Evolutionary conservation across 306 rosid genomes (phyloP).

Genomic region (Malus sieversii): DNA sequence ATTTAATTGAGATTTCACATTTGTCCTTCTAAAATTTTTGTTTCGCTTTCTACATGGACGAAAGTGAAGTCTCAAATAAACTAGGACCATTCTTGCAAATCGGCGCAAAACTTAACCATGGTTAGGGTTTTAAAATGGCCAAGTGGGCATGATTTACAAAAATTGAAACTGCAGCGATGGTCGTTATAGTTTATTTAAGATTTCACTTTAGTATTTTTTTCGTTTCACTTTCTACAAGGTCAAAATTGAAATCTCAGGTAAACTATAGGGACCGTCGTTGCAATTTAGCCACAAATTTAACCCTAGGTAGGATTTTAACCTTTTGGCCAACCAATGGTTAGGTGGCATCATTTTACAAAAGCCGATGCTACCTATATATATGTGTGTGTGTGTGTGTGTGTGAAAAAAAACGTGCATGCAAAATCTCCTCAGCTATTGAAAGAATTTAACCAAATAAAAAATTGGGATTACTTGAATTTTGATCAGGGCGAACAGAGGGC

Average conservation of each 20-base stretch:
- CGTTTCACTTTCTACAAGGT: not conserved
- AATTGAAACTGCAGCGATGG: not conserved
- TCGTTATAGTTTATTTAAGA: not conserved
- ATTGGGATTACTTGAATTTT: conserved; percentile 12
- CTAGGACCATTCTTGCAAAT: not conserved
- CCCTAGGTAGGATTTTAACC: conserved; percentile 27
- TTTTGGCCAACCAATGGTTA: not conserved
- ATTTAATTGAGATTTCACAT: not conserved
- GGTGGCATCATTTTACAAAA: not conserved
- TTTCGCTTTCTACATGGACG: not conserved
- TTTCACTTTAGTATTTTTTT: not conserved
- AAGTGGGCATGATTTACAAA: not conserved
- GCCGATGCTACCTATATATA: not conserved
- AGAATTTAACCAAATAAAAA: conserved; percentile 5
- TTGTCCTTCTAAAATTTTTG: not conserved
- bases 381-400: not conserved
- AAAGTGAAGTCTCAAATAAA: not conserved
- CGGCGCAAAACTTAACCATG: not conserved
- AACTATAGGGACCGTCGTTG: not conserved
- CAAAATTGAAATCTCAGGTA: not conserved
- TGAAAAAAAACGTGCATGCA: not conserved
- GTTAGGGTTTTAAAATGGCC: not conserved
- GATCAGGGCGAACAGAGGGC: conserved; percentile 17
- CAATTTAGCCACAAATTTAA: conserved; percentile 5
- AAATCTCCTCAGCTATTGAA: conserved; percentile 6